Evolutionary conservation across 768 basidiomycete genomes (phyloP), one percentile per base, ranked within the genome.

Genomic region (Boletellus ananiceps): DNA sequence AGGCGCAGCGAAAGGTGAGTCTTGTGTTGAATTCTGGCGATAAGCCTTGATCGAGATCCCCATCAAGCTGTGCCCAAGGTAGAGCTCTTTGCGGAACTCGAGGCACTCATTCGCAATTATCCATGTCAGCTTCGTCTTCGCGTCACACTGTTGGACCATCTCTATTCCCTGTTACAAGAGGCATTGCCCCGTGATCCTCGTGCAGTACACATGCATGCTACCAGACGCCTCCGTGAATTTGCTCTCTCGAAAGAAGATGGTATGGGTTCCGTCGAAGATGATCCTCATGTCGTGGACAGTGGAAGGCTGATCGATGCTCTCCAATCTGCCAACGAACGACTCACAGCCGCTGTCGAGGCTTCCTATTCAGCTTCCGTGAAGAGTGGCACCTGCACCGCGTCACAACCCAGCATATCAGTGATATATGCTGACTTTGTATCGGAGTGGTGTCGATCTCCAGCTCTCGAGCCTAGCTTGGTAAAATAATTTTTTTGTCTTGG

Each of bases 1-100:
- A 16, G 85, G 78, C 55, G 92, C 92, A 27, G 78, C 75, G 11
- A 74, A 85, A 80, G 87, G 92, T 84, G 63, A 51, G 65, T 27
- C 33, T 50, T 7, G 47, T 54, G 15, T 38, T 58, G 36, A 46
- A 59, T 44, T 46, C 53, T 38, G 7, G 55, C 47, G 41, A 54
- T 7, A 45, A 55, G 45, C 53, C 47, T 19, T 50, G 36, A 46
- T 43, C 44, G 18, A 52, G 27, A n/a, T 42, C 44, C 36, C 16
- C 38, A 55, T 51, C 49, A 51, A 74, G 78, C 73, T 15, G 49
- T 71, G 14, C 73, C 77, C 8, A 69, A 61, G 42, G 54, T 73
- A 14, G 66, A 68, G 23, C 65, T 80, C 25, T 76, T 77, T 57
- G 51, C 51, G 8, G 63, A 75, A 16, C 60, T 78, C n/a, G 69